Conservation (phyloP, 306 rosid genomes). For the Calophaca sinica region DNA sequence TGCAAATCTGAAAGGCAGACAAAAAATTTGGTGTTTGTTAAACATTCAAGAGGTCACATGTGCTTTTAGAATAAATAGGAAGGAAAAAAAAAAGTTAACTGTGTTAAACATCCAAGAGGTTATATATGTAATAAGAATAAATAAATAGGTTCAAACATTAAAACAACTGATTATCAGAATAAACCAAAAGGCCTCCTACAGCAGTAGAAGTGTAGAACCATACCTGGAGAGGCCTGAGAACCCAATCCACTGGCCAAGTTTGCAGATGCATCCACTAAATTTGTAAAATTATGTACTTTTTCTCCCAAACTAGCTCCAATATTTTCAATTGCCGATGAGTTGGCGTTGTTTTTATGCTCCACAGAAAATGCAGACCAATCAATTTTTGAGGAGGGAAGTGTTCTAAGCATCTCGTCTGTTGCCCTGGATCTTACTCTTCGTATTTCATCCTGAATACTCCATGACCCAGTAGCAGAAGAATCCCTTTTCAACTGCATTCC, state of each 20-base stretch:
- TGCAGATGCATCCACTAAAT: conserved; percentile 50
- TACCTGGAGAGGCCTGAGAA: conserved; percentile 56
- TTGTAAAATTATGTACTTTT: conserved; percentile 46
- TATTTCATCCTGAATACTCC: conserved; percentile 98
- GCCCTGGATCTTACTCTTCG: conserved; percentile 92
- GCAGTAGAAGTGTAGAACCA: conserved; percentile 42
- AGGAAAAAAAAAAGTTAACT: conserved; percentile 34
- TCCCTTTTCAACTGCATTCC: conserved; percentile 77
- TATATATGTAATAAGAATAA: conserved; percentile 24
- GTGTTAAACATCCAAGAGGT: conserved; percentile 42
- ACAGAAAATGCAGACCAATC: conserved; percentile 66
- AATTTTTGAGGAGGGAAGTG: conserved; percentile 73
- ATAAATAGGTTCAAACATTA: conserved; percentile 24
- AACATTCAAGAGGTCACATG: conserved; percentile 38
- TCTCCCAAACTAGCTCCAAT: conserved; percentile 50
- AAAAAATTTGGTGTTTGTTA: conserved; percentile 41
- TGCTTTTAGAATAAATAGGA: conserved; percentile 9
- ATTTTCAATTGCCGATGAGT: conserved; percentile 53
- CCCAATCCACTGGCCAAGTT: conserved; percentile 47
- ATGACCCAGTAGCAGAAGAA: conserved; percentile 72
- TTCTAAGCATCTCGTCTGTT: conserved; percentile 89
- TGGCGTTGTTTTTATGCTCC: conserved; percentile 56
- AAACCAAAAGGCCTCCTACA: conserved; percentile 38
- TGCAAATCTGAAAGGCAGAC: conserved; percentile 58
- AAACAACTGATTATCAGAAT: conserved; percentile 33